Evolutionary conservation across 805 yeast genomes (phyloP), one percentile per base, ranked within the genome.

Genomic region (Blastobotrys peoriensis): DNA sequence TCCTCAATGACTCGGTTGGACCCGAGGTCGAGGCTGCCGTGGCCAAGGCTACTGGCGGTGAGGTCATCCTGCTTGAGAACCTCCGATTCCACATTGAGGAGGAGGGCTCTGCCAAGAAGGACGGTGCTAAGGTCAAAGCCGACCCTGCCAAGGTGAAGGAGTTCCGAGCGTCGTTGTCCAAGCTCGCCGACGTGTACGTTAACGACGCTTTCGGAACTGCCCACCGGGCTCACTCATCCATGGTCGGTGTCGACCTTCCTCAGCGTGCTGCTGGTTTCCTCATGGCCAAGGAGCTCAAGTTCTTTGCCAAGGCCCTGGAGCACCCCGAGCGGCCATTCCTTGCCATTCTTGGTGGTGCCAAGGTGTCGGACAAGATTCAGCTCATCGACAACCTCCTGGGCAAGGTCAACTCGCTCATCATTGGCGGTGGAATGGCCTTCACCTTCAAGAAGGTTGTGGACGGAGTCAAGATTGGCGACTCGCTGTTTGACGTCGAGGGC

Each of bases 401-500:
- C 78, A 93, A 93, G 81, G 98, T 93, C 63, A 84, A 93, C 73
- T 71, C 82, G 54, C 77, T 93, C 68, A 87, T 93, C 73, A 81
- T 93, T 63, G 98, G 98, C 68, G 98, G 98, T 75, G 98, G 98
- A 75, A 93, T 93, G 98, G 93, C 98, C 51, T 93, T 91, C 84
- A 93, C 98, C 61, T 93, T 93, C 82, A 87, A 86, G 80, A 93
- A 93, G 79, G 84, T 91, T 44, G 65, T 87, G 53, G 85, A 87
- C 70, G 75, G 78, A 67, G 79, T 87, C 73, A 69, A 81, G 54
- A 93, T 93, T 59, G 98, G 98, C 70, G 74, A 82, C 69, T 93
- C 98, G 33, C 76, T 93, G 64, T 93, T 65, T 72, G 98, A 93
- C 68, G 82, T 78, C 62, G 96, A 82, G 54, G 98, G 98, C 68